Conservation (phyloP, 2,329 filamentous ascomycete species). For the Onygenales sp. region DNA sequence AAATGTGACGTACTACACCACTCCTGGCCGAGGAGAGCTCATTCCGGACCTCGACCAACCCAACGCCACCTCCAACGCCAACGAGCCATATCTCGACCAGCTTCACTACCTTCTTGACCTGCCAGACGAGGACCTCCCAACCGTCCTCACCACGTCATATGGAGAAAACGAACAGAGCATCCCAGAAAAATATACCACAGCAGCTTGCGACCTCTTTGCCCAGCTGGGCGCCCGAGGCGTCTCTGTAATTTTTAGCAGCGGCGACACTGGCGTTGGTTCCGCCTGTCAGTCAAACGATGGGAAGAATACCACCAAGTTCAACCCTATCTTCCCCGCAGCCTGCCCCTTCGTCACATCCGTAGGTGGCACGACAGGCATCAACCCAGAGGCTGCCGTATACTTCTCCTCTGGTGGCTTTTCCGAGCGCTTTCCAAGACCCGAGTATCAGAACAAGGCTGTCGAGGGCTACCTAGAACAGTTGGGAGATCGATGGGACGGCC, state of each 20-base stretch:
- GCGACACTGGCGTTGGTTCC: conserved; percentile 52
- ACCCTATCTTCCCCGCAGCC: conserved; percentile 45
- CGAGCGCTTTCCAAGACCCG: conserved; percentile 38
- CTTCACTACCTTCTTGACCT: conserved; percentile 51
- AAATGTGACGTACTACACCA: conserved; percentile 46
- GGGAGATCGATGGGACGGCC: conserved; percentile 31
- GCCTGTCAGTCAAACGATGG: conserved; percentile 48
- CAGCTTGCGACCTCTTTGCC: conserved; percentile 53
- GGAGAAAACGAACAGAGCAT: conserved; percentile 58
- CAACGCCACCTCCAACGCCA: conserved; percentile 35
- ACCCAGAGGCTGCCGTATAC: conserved; percentile 43
- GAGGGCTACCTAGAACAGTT: conserved; percentile 33
- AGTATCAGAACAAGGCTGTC: conserved; percentile 39
- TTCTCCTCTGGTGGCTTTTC: conserved; percentile 41
- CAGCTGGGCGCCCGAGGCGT: conserved; percentile 59
- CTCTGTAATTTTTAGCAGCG: conserved; percentile 55
- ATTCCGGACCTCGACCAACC: conserved; percentile 39
- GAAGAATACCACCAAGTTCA: conserved; percentile 41
- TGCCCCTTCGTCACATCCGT: conserved; percentile 57
- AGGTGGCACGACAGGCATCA: conserved; percentile 45
- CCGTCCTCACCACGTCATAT: conserved; percentile 60
- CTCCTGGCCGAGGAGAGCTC: conserved; percentile 46
- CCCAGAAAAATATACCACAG: conserved; percentile 49
- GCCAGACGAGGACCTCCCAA: conserved; percentile 46
- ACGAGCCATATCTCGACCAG: conserved; percentile 60